phyloP scores from a whole-genome alignment of 2,329 filamentous ascomycete genomes.

The Botrytis pseudocinerea region DNA sequence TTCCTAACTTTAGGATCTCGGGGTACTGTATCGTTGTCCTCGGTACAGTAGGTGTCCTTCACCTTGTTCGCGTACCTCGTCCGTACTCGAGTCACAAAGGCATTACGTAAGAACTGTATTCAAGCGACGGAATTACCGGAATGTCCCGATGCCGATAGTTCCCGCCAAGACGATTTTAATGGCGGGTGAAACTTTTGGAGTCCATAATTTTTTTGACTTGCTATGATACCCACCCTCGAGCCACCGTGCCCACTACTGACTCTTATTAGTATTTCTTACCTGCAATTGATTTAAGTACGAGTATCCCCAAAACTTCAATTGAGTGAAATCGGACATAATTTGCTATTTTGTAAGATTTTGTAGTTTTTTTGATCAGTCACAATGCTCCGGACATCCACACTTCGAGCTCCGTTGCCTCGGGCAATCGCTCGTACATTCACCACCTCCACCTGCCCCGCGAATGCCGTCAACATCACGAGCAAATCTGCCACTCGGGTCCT shows the following conservation, averaged over 20 bases:
- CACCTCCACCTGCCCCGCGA: conserved; percentile 17
- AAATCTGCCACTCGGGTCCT: conserved; percentile 21
- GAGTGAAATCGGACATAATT: conserved; percentile 3
- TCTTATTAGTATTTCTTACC: conserved; percentile 7
- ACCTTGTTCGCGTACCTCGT: background rate
- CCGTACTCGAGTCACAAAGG: background rate
- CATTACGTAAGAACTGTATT: conserved; percentile 7
- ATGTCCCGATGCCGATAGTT: conserved; percentile 17
- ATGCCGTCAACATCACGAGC: conserved; percentile 14
- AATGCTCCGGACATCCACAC: conserved; percentile 23
- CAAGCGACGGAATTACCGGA: background rate
- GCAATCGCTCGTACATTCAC: conserved; percentile 20
- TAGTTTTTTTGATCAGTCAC: conserved; percentile 1
- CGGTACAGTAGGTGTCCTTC: background rate
- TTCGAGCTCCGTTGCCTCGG: conserved; percentile 23
- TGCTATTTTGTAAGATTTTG: conserved; percentile 4
- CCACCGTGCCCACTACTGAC: conserved; percentile 10
- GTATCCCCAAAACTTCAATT: conserved; percentile 18
- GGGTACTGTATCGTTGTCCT: background rate
- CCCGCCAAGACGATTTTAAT: conserved; percentile 8
- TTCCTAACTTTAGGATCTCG: background rate
- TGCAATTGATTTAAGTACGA: conserved; percentile 11
- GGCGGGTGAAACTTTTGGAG: conserved; percentile 16
- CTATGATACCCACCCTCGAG: background rate
- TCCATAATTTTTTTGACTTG: conserved; percentile 11